These are phyloP conservation scores for Saccharomycopsis sp. DNA, from an alignment of 805 yeast species.

Conservation along the genomic window DNA sequence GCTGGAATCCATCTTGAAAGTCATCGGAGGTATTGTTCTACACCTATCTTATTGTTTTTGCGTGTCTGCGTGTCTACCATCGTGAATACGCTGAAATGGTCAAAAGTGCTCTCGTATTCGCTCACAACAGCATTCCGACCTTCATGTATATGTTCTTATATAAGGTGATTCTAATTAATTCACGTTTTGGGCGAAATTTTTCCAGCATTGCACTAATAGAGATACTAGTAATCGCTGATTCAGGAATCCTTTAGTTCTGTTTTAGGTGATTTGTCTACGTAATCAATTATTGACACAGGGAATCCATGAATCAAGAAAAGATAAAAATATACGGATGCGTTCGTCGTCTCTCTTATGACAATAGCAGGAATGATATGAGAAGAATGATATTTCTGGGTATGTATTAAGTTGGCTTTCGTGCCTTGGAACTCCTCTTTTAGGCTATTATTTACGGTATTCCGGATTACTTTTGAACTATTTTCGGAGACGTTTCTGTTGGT, in stretches of 20 bases:
- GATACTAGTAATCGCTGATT: not conserved
- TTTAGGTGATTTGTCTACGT: not conserved
- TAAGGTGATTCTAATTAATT: not conserved
- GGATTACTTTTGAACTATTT: not conserved
- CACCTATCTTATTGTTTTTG: not conserved
- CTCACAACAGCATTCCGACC: not conserved
- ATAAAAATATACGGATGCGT: too few relatives aligned
- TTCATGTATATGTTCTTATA: not conserved
- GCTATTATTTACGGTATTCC: not conserved
- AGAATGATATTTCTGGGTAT: too few relatives aligned
- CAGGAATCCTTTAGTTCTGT: not conserved
- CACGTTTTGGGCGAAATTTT: not conserved
- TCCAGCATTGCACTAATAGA: not conserved
- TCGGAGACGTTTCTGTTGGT: not conserved
- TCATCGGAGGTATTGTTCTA: too few relatives aligned
- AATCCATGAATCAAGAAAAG: not conserved
- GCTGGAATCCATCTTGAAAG: too few relatives aligned
- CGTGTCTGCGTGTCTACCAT: not conserved
- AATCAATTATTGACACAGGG: not conserved
- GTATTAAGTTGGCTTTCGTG: too few relatives aligned
- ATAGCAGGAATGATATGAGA: too few relatives aligned
- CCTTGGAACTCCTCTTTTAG: too few relatives aligned
- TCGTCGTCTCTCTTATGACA: too few relatives aligned
- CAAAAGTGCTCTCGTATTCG: not conserved
- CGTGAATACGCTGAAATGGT: not conserved